phyloP scores from a whole-genome alignment of 306 rosid genomes.

The Lupinus albus region DNA sequence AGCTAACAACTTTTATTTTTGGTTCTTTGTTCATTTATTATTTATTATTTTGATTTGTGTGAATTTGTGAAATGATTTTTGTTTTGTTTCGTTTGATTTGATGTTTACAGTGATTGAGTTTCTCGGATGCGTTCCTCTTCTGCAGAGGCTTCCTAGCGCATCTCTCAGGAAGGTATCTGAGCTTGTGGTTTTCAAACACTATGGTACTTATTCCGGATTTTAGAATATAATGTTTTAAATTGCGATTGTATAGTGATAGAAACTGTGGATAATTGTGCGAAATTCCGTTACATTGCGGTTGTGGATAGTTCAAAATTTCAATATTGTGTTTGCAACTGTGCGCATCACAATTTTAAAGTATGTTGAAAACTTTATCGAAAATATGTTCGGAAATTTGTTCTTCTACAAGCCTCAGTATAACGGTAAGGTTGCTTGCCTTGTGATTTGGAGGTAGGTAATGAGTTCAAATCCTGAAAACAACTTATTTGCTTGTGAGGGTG shows the following conservation, averaged over 20 bases:
- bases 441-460: no score
- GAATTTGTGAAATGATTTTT: not conserved
- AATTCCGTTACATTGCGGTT: not conserved
- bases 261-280: not conserved
- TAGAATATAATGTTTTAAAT: not conserved
- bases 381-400: not conserved
- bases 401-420: no score
- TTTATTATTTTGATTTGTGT: constrained; percentile 2
- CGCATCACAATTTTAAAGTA: not conserved
- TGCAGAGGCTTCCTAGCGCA: constrained; percentile 78
- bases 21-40: not conserved
- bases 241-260: not conserved
- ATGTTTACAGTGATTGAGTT: constrained; percentile 70
- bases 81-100: constrained; percentile 7
- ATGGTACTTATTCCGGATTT: constrained; percentile 45
- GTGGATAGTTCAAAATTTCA: not conserved
- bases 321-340: not conserved
- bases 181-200: constrained; percentile 54
- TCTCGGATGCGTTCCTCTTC: constrained; percentile 77
- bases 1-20: not conserved
- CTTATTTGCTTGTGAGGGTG: no score
- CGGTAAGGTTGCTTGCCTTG: no score
- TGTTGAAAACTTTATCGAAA: constrained; percentile 26
- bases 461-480: no score
- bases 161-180: constrained; percentile 70